Base-by-base conservation (phyloP, 2,329 filamentous ascomycete species). In the Fusarium fracticaudum region DNA sequence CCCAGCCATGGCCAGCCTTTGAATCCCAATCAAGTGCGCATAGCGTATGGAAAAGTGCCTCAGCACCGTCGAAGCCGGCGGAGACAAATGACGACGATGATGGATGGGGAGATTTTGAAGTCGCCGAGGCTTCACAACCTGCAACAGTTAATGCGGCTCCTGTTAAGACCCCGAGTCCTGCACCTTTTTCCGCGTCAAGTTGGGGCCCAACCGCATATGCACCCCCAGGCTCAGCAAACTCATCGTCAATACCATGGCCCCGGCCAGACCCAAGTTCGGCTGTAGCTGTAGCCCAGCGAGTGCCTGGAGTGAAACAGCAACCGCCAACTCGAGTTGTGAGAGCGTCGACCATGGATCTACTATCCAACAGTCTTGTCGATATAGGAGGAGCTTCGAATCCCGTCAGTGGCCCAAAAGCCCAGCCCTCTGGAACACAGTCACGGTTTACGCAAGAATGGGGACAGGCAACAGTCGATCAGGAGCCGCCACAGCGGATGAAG, bases 31-130 rank as follows among this genome's bases (percentile, higher is more conserved):
- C 76, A 20, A 70, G 48, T 41, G 57, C 51, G 24, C 59, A 75
- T 53, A 69, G 60, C 53, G 54, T 62, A 33, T 80, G 77, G 78
- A 55, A 66, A 50, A 64, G 24, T 38, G 47, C 61, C n/a, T 51
- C 64, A 29, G 54, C 62, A 35, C 75, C 71, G 47, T 67, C 72
- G 37, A 69, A 71, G 62, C 62, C 72, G 64, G 35, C 71, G 55
- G 65, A 71, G 57, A 57, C 78, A 41, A 77, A 70, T 11, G 88
- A 88, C 7, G 88, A 91, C 13, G 90, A 91, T 62, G 90, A 92
- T 76, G 89, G 86, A 35, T 93, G 91, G 88, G 91, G 91, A 2
- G 91, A 92, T 63, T 93, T 93, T 76, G 91, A 92, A 80, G 86
- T 87, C 50, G 89, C 89, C 22, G 82, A 86, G 43, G 79, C 83